A percentile compares a stretch with the other conserved stretches of the same genome.
These are phyloP conservation scores for Yamadazyma takamatsuzukensis DNA, from an alignment of 805 yeast genomes.

Conservation along the genomic window DNA sequence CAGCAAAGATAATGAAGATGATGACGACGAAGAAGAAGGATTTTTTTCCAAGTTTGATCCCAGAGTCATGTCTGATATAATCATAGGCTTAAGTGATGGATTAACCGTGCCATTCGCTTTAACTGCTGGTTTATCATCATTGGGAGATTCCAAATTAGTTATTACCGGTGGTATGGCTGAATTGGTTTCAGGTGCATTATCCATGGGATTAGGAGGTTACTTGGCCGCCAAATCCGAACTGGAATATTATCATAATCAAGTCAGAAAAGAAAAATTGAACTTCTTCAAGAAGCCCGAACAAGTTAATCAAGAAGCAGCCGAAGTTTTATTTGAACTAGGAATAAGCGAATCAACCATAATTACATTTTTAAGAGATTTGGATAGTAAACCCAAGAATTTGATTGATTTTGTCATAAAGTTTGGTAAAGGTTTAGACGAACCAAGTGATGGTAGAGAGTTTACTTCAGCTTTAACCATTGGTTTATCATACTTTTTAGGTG, in stretches of 20 bases:
- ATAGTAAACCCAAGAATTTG: conserved; percentile 71
- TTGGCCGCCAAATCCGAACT: conserved; percentile 89
- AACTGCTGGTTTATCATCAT: conserved; percentile 90
- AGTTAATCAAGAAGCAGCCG: conserved; percentile 76
- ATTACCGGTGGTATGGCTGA: conserved; percentile 99
- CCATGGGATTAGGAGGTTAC: conserved; percentile 97
- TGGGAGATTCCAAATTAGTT: conserved; percentile 86
- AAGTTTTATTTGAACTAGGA: conserved; percentile 72
- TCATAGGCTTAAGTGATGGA: conserved; percentile 93
- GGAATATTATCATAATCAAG: conserved; percentile 71
- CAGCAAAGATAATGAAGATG: conserved; percentile 19
- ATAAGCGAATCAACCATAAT: conserved; percentile 70
- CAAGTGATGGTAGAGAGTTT: conserved; percentile 86
- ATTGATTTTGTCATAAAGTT: conserved; percentile 82
- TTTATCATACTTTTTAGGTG: conserved; percentile 83
- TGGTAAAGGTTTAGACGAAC: conserved; percentile 93
- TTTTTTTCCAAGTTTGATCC: conserved; percentile 69
- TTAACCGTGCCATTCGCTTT: conserved; percentile 98
- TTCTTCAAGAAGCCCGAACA: conserved; percentile 63
- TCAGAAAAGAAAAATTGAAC: conserved; percentile 62
- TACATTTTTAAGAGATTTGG: conserved; percentile 73
- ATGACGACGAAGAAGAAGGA: conserved; percentile 24
- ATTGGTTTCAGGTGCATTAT: conserved; percentile 92
- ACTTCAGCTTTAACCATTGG: conserved; percentile 91
- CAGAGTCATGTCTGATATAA: conserved; percentile 87